Percentiles rank a stretch among this genome's conserved stretches.
These are phyloP conservation scores for Pythium sukuiense DNA, from an alignment of 352 stramenopile genomes.

Conservation along the genomic window DNA sequence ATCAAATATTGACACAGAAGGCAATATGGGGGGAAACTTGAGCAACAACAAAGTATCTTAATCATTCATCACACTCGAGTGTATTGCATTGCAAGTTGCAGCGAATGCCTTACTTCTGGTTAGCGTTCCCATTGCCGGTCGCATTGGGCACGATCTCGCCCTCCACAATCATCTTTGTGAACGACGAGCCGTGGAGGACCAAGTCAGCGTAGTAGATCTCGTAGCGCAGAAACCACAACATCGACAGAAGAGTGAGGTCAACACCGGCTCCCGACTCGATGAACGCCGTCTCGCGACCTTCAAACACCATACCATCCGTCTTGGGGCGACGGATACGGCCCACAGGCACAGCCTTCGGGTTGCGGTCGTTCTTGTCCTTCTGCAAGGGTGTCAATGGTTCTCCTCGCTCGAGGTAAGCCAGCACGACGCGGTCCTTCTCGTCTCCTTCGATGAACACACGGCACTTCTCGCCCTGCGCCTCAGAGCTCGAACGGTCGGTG, in stretches of 20 bases:
- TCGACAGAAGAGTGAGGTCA: slow-evolving; percentile 9
- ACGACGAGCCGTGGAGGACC: not conserved
- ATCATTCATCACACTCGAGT: too few species aligned
- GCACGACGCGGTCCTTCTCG: slow-evolving; percentile 5
- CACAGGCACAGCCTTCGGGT: not conserved
- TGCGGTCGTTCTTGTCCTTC: slow-evolving; percentile 15
- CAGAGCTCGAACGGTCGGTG: not conserved
- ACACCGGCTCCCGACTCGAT: slow-evolving; percentile 13
- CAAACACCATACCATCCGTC: slow-evolving; percentile 15
- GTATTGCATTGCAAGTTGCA: too few species aligned
- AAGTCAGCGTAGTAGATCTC: slow-evolving; percentile 4
- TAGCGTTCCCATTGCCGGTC: not conserved
- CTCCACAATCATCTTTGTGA: not conserved
- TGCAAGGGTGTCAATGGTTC: slow-evolving; percentile 1
- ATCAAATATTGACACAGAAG: too few species aligned
- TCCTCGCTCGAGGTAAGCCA: slow-evolving; percentile 2
- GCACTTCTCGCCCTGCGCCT: too few species aligned
- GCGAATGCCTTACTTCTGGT: too few species aligned
- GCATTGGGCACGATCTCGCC: not conserved
- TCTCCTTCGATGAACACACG: slow-evolving; percentile 5
- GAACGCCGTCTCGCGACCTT: slow-evolving; percentile 13
- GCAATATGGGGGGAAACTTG: too few species aligned
- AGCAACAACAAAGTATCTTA: too few species aligned
- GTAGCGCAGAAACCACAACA: slow-evolving; percentile 21
- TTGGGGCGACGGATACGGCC: slow-evolving; percentile 11